Evolutionary conservation across 805 yeast genomes (phyloP).

Genomic region (Metschnikowia rubicola): DNA sequence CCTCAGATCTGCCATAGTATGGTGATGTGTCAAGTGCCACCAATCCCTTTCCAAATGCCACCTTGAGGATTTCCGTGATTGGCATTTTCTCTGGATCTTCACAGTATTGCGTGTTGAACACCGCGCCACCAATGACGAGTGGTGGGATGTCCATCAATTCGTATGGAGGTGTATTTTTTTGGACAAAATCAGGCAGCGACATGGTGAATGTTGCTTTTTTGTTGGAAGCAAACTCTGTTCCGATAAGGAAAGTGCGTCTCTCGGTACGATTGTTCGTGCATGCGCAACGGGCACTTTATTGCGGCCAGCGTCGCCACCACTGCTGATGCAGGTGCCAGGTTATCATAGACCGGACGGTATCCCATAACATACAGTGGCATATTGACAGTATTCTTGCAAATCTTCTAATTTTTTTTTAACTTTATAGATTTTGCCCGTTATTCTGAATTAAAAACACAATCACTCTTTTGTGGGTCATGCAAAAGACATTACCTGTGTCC

Average conservation of each 20-base stretch:
- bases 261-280: not conserved
- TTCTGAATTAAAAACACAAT: too few relatives aligned
- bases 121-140: slow-evolving; percentile 83
- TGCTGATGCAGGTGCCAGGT: not conserved
- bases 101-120: slow-evolving; percentile 77
- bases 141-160: slow-evolving; percentile 45
- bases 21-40: slow-evolving; percentile 89
- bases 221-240: not conserved
- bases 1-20: slow-evolving; percentile 87
- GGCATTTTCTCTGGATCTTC: slow-evolving; percentile 62
- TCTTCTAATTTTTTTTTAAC: too few relatives aligned
- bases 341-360: too few relatives aligned
- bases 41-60: slow-evolving; percentile 66
- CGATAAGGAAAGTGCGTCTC: too few relatives aligned
- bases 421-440: too few relatives aligned
- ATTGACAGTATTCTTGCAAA: too few relatives aligned
- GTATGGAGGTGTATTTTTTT: slow-evolving; percentile 11
- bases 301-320: not conserved
- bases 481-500: too few relatives aligned
- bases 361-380: too few relatives aligned
- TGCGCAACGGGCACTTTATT: not conserved
- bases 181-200: slow-evolving; percentile 7
- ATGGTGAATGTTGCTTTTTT: not conserved
- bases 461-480: too few relatives aligned
- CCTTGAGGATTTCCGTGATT: slow-evolving; percentile 50